Evolutionary conservation across 2,329 filamentous ascomycete species (phyloP).

Genomic region (Botrytis fragariae): DNA sequence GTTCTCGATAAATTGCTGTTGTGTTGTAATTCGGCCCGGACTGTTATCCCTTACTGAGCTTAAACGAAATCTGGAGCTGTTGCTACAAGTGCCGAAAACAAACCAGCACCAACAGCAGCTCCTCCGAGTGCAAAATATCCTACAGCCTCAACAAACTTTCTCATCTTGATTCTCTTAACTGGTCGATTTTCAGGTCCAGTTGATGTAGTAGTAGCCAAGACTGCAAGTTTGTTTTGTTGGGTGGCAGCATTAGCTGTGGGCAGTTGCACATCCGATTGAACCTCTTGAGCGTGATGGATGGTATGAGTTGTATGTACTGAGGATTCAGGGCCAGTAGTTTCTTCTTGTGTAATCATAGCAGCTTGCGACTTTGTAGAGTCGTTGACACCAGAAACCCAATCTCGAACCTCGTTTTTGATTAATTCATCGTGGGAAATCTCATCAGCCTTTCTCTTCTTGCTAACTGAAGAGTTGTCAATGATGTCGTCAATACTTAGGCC

Average conservation of each 20-base stretch:
- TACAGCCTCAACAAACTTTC: conserved; percentile 31
- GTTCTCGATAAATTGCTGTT: not conserved
- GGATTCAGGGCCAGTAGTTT: not conserved
- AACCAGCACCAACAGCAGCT: conserved; percentile 38
- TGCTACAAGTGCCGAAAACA: conserved; percentile 42
- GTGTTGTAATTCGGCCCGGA: not conserved
- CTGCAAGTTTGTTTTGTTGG: not conserved
- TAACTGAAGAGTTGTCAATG: conserved; percentile 28
- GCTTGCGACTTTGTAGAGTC: not conserved
- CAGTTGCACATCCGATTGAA: not conserved
- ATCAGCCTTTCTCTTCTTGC: conserved; percentile 35
- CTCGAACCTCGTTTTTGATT: conserved; percentile 29
- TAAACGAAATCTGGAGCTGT: conserved; percentile 40
- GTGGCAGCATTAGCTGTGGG: not conserved
- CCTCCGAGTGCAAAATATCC: conserved; percentile 40
- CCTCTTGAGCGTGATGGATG: not conserved
- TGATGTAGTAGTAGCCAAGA: not conserved
- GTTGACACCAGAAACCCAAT: conserved; percentile 27
- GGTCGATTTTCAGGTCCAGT: conserved; percentile 28
- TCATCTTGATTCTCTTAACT: conserved; percentile 34
- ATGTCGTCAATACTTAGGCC: conserved; percentile 36
- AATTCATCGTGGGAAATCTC: conserved; percentile 31
- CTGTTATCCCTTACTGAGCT: conserved; percentile 11
- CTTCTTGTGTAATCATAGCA: not conserved
- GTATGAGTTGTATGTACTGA: not conserved